These are phyloP conservation scores for Cephaloascus albidus DNA, from an alignment of 805 yeast species.

Conservation along the genomic window DNA sequence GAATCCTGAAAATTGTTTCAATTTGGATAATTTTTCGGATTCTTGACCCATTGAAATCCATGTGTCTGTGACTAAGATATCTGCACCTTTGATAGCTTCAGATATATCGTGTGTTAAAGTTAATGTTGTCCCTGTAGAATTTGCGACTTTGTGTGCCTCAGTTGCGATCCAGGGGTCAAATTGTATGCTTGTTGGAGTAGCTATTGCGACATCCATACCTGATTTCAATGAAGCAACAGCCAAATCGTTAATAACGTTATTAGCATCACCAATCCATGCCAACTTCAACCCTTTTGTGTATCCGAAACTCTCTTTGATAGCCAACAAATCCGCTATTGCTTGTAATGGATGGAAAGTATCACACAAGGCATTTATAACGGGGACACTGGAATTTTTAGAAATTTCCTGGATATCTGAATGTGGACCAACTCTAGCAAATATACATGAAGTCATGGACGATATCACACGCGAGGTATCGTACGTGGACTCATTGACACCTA, in stretches of 20 bases:
- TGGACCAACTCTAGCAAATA: slow-evolving; percentile 89
- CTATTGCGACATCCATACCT: slow-evolving; percentile 76
- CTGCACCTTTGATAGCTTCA: slow-evolving; percentile 65
- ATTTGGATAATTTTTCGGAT: slow-evolving; percentile 56
- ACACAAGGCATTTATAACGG: slow-evolving; percentile 89
- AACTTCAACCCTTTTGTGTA: slow-evolving; percentile 54
- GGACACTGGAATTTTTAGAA: slow-evolving; percentile 73
- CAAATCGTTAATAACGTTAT: slow-evolving; percentile 91
- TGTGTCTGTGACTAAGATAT: slow-evolving; percentile 89
- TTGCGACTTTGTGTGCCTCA: slow-evolving; percentile 44
- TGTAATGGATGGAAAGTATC: slow-evolving; percentile 93
- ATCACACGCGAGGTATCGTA: slow-evolving; percentile 85
- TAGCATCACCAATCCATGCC: slow-evolving; percentile 96
- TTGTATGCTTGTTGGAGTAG: slow-evolving; percentile 73
- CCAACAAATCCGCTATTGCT: slow-evolving; percentile 84
- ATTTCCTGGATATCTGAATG: slow-evolving; percentile 78
- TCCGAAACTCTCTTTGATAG: slow-evolving; percentile 74
- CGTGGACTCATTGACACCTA: slow-evolving; percentile 89
- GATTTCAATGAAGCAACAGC: slow-evolving; percentile 77
- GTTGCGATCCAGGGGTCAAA: slow-evolving; percentile 46
- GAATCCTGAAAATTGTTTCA: slow-evolving; percentile 78
- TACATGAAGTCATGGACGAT: slow-evolving; percentile 93
- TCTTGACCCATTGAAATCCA: slow-evolving; percentile 99
- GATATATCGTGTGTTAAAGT: slow-evolving; percentile 63
- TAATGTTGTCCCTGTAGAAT: slow-evolving; percentile 41